These are phyloP conservation scores for Mucor mucedo DNA, from an alignment of 371 early-diverging fungal genomes.

Conservation along the genomic window DNA sequence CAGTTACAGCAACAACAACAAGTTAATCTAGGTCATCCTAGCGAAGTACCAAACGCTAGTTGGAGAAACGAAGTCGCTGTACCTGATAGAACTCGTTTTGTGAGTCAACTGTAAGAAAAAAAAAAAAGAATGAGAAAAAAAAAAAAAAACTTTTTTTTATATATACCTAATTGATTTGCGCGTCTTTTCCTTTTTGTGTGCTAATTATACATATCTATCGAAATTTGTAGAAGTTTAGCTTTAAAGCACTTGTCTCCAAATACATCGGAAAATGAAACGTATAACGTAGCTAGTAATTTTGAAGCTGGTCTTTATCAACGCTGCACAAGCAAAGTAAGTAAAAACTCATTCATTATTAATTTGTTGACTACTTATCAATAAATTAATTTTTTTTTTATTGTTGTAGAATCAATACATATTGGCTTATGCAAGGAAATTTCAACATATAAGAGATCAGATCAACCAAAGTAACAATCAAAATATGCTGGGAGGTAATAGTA, in stretches of 20 bases:
- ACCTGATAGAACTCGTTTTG: slow-evolving; percentile 43
- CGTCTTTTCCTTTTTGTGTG: slow-evolving; percentile 2
- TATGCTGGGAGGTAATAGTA: slow-evolving; percentile 6
- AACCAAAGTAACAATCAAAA: slow-evolving; percentile 18
- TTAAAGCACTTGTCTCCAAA: slow-evolving; percentile 42
- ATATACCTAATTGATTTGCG: slow-evolving; percentile 11
- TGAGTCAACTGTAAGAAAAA: slow-evolving; percentile 46
- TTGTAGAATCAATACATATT: slow-evolving; percentile 48
- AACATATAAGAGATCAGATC: slow-evolving; percentile 38
- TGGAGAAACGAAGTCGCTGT: slow-evolving; percentile 51
- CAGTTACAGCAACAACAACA: slow-evolving; percentile 3
- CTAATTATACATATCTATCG: slow-evolving; percentile 2
- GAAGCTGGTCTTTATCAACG: slow-evolving; percentile 42
- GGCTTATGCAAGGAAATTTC: slow-evolving; percentile 40
- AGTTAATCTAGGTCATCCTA: slow-evolving; percentile 22
- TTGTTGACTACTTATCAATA: neutral
- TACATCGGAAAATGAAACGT: slow-evolving; percentile 44
- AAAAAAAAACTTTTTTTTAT: neutral
- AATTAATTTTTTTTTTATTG: neutral
- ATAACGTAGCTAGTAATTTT: slow-evolving; percentile 46
- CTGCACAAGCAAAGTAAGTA: slow-evolving; percentile 50
- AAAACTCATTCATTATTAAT: slow-evolving; percentile 3
- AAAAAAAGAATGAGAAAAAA: neutral
- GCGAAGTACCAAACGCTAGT: slow-evolving; percentile 29
- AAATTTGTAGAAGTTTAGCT: slow-evolving; percentile 34